These are phyloP conservation scores for Russula dissimulans DNA, from an alignment of 768 basidiomycete genomes.

Conservation along the genomic window DNA sequence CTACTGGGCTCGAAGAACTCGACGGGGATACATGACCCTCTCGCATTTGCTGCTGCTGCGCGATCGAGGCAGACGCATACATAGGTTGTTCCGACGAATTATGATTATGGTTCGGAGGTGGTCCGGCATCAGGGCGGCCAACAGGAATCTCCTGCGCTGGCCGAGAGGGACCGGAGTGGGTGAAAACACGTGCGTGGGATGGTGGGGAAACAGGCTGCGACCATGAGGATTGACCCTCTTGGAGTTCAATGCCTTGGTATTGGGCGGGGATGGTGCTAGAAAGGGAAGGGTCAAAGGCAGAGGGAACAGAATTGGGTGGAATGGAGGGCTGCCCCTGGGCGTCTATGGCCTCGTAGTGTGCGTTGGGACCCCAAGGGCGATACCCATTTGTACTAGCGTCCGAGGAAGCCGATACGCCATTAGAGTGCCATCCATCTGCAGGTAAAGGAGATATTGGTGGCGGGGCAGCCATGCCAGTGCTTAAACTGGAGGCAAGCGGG, in stretches of 20 bases:
- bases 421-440: conserved; percentile 8
- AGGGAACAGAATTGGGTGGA: conserved; percentile 4
- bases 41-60: conserved; percentile 17
- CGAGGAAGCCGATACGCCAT: neutral
- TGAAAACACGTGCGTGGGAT: conserved; percentile 7
- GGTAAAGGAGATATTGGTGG: conserved; percentile 6
- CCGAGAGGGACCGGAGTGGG: conserved; percentile 6
- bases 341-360: conserved; percentile 8
- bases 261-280: conserved; percentile 10
- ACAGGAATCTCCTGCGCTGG: neutral
- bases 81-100: conserved; percentile 18
- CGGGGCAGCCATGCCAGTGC: conserved; percentile 1
- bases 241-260: conserved; percentile 14
- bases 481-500: conserved; percentile 5
- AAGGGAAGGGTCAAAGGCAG: conserved; percentile 11
- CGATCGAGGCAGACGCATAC: conserved; percentile 21
- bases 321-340: conserved; percentile 12
- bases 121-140: neutral
- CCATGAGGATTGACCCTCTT: conserved; percentile 11
- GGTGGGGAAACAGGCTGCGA: conserved; percentile 16
- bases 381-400: conserved; percentile 17
- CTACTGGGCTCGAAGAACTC: conserved; percentile 27
- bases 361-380: conserved; percentile 11
- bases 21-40: conserved; percentile 23
- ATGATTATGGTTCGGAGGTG: conserved; percentile 5